Evolutionary conservation across 495 filamentous ascomycete species (phyloP), one percentile per base, ranked within the genome.

Genomic region (Penicillium lagena): DNA sequence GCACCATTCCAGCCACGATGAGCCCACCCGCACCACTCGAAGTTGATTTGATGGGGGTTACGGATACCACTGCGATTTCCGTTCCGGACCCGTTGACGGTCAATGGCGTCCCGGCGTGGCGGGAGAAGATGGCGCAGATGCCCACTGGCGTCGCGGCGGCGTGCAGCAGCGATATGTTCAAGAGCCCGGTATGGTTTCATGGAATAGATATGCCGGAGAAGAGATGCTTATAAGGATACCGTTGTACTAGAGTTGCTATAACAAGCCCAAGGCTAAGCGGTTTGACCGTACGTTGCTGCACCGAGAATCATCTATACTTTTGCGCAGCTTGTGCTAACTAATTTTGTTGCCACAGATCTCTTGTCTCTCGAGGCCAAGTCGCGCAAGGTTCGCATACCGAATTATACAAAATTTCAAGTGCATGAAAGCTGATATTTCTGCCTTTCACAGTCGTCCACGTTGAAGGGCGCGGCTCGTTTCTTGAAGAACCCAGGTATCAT

Each of bases 111-210:
- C 53, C 75, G 17, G 83, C 74, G 9, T 70, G 87, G 56, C 76
- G 93, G 33, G 77, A 73, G 40, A 88, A 84, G 60, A 71, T 74
- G 12, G 81, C 82, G 1, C 76, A 78, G 46, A 67, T 91, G 32
- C 73, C 79, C 43, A 84, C 81, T 30, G 85, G 82, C n/a, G 76
- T 87, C 36, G 93, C 93, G 29, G 85, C 90, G 12, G 71, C 74
- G 34, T 81, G 82, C 12, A 83, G 79, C 63, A 89, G 83, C 65
- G 85, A 88, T 46, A 82, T 86, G 72, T 98, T 93, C 66, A 95
- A 95, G 69, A 79, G 77, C 39, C 72, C 80, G 43, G 82, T 81
- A 58, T 52, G 76, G 47, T 50, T 22, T 3, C 2, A 22, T 22
- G 22, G 22, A 22, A 4, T 22, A 22, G 4, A 22, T 22, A 6